phyloP scores from a whole-genome alignment of 1,284 basidiomycete species.

The Fomes fomentarius region DNA sequence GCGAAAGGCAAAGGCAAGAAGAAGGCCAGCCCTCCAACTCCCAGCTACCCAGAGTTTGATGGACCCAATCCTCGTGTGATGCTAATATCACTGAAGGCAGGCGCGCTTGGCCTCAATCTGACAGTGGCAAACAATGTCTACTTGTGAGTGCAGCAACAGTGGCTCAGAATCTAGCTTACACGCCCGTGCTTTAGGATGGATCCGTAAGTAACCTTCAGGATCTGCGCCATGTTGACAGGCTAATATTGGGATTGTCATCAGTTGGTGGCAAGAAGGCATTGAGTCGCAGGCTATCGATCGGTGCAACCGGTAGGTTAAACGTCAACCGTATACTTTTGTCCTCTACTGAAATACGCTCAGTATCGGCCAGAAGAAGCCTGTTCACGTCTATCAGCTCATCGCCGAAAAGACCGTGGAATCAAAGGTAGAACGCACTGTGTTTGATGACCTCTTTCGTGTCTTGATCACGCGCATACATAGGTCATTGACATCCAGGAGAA shows the following conservation, averaged over 20 bases:
- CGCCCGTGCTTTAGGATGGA: too few relatives aligned
- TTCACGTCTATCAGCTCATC: conserved; percentile 87
- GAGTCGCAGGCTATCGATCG: conserved; percentile 90
- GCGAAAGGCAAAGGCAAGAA: conserved; percentile 38
- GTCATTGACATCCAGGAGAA: conserved; percentile 84
- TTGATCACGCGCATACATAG: conserved; percentile 30
- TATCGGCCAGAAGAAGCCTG: conserved; percentile 81
- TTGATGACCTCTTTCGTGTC: neutral
- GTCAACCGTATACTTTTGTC: too few relatives aligned
- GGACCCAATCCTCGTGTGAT: conserved; percentile 72
- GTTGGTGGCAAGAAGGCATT: conserved; percentile 69
- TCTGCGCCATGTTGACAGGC: neutral
- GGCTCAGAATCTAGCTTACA: too few relatives aligned
- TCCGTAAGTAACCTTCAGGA: conserved; percentile 57
- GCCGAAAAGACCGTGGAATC: conserved; percentile 87
- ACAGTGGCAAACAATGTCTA: conserved; percentile 92
- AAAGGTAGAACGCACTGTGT: conserved; percentile 48
- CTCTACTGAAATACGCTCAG: conserved; percentile 35
- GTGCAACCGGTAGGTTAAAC: conserved; percentile 53
- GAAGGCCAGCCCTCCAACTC: conserved; percentile 8
- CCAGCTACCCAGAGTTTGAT: conserved; percentile 11
- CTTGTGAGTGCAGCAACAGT: conserved; percentile 56
- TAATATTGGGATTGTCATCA: neutral
- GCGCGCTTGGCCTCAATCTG: conserved; percentile 85
- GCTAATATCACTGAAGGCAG: conserved; percentile 85